Evolutionary conservation across 768 basidiomycete genomes (phyloP).

Genomic region (Tylopilus vinaceipallidus): DNA sequence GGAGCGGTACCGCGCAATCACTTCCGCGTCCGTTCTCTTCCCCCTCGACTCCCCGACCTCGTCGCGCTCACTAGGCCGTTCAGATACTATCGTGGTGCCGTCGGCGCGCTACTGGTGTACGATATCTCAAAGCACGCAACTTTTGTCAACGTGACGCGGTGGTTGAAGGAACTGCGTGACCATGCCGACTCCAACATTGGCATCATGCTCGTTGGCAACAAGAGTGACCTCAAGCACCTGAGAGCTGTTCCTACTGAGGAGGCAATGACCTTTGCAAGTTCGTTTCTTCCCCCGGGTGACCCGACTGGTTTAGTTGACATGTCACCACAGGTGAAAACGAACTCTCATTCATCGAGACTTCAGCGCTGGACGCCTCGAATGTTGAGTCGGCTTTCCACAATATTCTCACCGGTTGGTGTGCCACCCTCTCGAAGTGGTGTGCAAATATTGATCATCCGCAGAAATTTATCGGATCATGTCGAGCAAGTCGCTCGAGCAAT

Average conservation of each 20-base stretch:
- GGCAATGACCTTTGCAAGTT: slow-evolving; percentile 88
- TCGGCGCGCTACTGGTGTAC: slow-evolving; percentile 89
- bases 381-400: slow-evolving; percentile 98
- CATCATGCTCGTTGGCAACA: slow-evolving; percentile 96
- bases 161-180: slow-evolving; percentile 96
- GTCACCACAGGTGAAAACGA: slow-evolving; percentile 73
- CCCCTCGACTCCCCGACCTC: neutral
- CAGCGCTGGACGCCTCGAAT: slow-evolving; percentile 98
- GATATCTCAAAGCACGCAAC: slow-evolving; percentile 94
- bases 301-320: neutral
- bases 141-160: slow-evolving; percentile 90
- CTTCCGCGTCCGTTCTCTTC: slow-evolving; percentile 70
- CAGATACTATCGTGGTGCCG: slow-evolving; percentile 97
- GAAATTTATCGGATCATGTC: slow-evolving; percentile 99
- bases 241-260: slow-evolving; percentile 97
- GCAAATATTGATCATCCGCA: slow-evolving; percentile 31
- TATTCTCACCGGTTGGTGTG: slow-evolving; percentile 77
- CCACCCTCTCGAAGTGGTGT: neutral
- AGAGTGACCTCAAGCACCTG: slow-evolving; percentile 98
- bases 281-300: slow-evolving; percentile 31
- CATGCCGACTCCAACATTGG: slow-evolving; percentile 93
- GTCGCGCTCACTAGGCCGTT: slow-evolving; percentile 1
- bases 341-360: slow-evolving; percentile 96
- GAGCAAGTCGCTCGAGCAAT: slow-evolving; percentile 89
- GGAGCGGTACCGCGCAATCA: slow-evolving; percentile 96